Conservation (phyloP, 108 stramenopile genomes). For the Nannochloropsis gaditana region DNA sequence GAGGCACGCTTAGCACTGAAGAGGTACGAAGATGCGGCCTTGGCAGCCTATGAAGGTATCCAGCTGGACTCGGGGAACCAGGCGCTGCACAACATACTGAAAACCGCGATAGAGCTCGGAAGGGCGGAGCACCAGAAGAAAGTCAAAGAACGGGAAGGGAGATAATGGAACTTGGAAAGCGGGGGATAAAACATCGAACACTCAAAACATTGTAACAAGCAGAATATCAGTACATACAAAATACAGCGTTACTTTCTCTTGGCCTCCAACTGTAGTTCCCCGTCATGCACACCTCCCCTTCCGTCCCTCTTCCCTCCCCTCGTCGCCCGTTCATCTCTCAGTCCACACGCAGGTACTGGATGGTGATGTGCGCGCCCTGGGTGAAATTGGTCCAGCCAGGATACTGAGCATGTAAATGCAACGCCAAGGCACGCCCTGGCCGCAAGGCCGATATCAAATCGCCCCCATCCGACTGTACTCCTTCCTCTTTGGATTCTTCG, state of each 20-base stretch:
- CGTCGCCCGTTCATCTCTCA: neutral
- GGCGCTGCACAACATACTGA: conserved; percentile 54
- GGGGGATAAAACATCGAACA: neutral
- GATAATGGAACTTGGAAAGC: neutral
- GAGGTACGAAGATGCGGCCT: conserved; percentile 58
- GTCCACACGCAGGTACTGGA: neutral
- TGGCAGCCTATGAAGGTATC: conserved; percentile 59
- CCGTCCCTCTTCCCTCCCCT: neutral
- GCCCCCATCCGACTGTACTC: neutral
- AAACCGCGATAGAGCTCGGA: conserved; percentile 52
- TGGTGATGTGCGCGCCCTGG: neutral
- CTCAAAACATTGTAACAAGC: too few species aligned
- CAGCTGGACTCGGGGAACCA: conserved; percentile 53
- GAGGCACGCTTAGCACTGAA: conserved; percentile 59
- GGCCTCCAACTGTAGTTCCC: too few species aligned
- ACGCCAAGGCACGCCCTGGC: neutral
- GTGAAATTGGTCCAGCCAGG: neutral
- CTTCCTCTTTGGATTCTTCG: neutral
- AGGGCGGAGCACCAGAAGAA: conserved; percentile 36
- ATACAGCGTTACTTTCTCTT: too few species aligned
- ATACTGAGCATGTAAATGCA: neutral
- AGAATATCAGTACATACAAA: too few species aligned
- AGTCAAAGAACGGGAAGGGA: neutral
- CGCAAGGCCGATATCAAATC: neutral
- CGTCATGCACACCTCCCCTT: neutral